Percentiles rank a stretch among this genome's conserved stretches.
Conservation (phyloP, 345 rosid genomes). For the Mangifera indica region DNA sequence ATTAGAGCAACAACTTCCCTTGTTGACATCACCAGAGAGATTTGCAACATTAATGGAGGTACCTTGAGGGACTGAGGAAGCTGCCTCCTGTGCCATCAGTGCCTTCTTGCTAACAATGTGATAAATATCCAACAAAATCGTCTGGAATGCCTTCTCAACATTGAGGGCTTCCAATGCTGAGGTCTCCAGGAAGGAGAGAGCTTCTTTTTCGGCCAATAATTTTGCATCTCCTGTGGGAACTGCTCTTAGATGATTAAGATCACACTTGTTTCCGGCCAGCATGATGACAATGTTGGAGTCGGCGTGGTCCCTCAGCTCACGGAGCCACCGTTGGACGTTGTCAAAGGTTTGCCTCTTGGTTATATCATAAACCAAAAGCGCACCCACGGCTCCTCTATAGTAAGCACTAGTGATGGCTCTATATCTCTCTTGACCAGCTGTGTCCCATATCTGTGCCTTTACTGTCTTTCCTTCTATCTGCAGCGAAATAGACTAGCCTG, state of each 20-base stretch:
- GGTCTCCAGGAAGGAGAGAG: slow-evolving; percentile 53
- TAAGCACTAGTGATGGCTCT: slow-evolving; percentile 74
- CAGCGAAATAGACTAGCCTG: neutral
- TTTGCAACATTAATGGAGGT: slow-evolving; percentile 62
- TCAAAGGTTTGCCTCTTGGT: slow-evolving; percentile 68
- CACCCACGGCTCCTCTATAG: slow-evolving; percentile 74
- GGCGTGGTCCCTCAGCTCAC: slow-evolving; percentile 62
- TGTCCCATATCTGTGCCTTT: slow-evolving; percentile 80
- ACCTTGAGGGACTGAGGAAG: slow-evolving; percentile 51
- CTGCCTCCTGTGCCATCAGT: slow-evolving; percentile 55
- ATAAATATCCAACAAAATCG: slow-evolving; percentile 55
- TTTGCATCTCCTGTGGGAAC: slow-evolving; percentile 40
- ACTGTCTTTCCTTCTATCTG: slow-evolving; percentile 74
- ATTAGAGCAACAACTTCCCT: slow-evolving; percentile 58
- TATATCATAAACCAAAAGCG: slow-evolving; percentile 62
- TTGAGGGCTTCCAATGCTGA: slow-evolving; percentile 61
- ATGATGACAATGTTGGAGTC: slow-evolving; percentile 74
- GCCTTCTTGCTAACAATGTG: slow-evolving; percentile 63
- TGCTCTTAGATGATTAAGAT: slow-evolving; percentile 54
- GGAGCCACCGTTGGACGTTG: slow-evolving; percentile 62
- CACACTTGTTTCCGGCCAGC: slow-evolving; percentile 71
- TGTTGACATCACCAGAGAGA: slow-evolving; percentile 39
- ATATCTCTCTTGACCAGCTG: slow-evolving; percentile 71
- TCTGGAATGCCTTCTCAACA: slow-evolving; percentile 62
- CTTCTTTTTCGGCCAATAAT: slow-evolving; percentile 48